Percentiles rank a stretch among this genome's conserved stretches.
Conservation (phyloP, 441 rosid genomes). For the Arabidopsis hybrid region DNA sequence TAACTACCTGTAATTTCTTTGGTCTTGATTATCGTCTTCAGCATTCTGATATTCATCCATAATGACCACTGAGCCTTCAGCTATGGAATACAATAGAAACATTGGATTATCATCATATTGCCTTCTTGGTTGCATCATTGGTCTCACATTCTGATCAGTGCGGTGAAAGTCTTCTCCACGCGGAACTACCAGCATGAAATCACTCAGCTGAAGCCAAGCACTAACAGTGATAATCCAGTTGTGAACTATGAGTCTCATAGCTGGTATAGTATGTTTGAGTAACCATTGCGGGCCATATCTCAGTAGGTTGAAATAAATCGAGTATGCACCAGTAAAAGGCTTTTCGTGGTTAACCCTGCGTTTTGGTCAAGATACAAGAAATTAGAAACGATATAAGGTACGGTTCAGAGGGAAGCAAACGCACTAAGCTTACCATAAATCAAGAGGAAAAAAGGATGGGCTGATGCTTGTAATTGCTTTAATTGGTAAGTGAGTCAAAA, state of each 20-base stretch:
- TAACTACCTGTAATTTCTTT: slow-evolving; percentile 9
- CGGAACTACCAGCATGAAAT: slow-evolving; percentile 31
- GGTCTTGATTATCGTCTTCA: slow-evolving; percentile 25
- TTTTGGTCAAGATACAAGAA: slow-evolving; percentile 12
- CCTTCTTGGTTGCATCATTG: slow-evolving; percentile 9
- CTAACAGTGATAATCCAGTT: slow-evolving; percentile 34
- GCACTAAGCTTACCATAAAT: slow-evolving; percentile 23
- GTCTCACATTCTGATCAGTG: slow-evolving; percentile 18
- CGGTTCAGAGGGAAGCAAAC: slow-evolving; percentile 3
- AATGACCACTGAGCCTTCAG: slow-evolving; percentile 33
- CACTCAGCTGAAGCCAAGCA: slow-evolving; percentile 35
- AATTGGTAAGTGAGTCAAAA: slow-evolving; percentile 30
- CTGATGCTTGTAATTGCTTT: slow-evolving; percentile 31
- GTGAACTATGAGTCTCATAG: slow-evolving; percentile 1
- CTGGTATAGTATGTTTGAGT: background rate
- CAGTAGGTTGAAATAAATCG: background rate
- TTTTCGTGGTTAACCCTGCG: background rate
- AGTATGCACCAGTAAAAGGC: background rate
- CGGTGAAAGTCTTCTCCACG: slow-evolving; percentile 3
- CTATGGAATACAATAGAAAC: slow-evolving; percentile 1
- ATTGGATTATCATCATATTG: background rate
- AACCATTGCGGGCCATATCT: background rate
- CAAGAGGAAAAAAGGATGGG: slow-evolving; percentile 38
- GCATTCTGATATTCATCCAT: slow-evolving; percentile 18
- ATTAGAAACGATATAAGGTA: slow-evolving; percentile 1